A percentile compares a stretch with the other conserved stretches of the same genome.
Conservation (phyloP, 129 eudicot species). For the Helianthus tuberosus region DNA sequence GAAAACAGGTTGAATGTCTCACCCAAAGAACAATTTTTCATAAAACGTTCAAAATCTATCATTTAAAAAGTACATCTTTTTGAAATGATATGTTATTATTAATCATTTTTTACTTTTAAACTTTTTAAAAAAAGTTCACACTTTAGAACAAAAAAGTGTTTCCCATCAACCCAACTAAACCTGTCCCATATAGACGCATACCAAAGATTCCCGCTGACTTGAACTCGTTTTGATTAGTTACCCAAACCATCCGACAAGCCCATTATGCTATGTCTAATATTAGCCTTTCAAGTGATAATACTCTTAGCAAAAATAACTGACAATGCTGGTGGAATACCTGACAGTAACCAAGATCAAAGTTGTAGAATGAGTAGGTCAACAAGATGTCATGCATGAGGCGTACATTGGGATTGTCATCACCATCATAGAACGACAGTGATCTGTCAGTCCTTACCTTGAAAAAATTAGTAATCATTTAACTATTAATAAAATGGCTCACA, state of each 20-base stretch:
- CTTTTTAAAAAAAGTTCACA: neutral
- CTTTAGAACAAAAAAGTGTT: neutral
- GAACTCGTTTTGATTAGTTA: neutral
- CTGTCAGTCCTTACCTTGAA: slow-evolving; percentile 95
- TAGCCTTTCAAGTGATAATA: slow-evolving; percentile 10
- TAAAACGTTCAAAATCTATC: neutral
- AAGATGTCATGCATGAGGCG: slow-evolving; percentile 72
- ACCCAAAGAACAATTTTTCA: neutral
- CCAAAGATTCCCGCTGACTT: neutral
- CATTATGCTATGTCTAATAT: neutral
- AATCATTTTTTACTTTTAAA: neutral
- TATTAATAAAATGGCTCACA: neutral
- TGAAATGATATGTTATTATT: neutral
- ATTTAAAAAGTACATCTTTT: neutral
- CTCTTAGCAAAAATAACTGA: neutral
- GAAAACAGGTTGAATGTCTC: neutral
- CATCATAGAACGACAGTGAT: slow-evolving; percentile 84
- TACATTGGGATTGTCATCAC: slow-evolving; percentile 91
- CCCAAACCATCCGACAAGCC: neutral
- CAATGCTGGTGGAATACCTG: slow-evolving; percentile 56
- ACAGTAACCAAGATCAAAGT: slow-evolving; percentile 97
- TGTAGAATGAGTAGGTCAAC: slow-evolving; percentile 90
- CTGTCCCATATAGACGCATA: neutral
- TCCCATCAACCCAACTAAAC: neutral
- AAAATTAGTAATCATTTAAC: slow-evolving; percentile 18